Percentiles rank a stretch among this genome's conserved stretches.
These are phyloP conservation scores for Bonia amplexicaulis DNA, from an alignment of 176 grass and related monocot genomes.

Conservation along the genomic window DNA sequence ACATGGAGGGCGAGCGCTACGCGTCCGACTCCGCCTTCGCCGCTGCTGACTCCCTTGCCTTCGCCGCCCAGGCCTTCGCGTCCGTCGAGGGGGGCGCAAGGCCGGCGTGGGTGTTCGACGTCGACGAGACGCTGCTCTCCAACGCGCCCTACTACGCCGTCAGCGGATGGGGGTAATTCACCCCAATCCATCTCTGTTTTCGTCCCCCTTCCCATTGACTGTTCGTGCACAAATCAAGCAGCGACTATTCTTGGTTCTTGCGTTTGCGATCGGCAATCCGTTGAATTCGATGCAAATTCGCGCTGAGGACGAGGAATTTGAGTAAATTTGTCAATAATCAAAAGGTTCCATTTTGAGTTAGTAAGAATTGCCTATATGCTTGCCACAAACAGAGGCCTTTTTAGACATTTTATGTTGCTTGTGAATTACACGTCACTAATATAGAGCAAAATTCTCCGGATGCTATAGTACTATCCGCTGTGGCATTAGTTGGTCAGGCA, in stretches of 20 bases:
- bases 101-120: constrained; percentile 76
- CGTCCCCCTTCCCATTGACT: not conserved
- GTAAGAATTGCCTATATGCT: not conserved
- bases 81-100: constrained; percentile 17
- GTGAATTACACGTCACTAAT: not conserved
- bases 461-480: not conserved
- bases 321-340: not conserved
- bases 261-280: not conserved
- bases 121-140: constrained; percentile 85
- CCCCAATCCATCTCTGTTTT: not conserved
- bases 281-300: not conserved
- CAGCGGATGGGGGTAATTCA: constrained; percentile 62
- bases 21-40: constrained; percentile 58
- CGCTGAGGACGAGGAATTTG: not conserved
- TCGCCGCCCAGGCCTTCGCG: constrained; percentile 42
- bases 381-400: not conserved
- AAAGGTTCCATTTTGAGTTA: not conserved
- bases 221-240: not conserved
- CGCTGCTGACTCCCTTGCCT: constrained; percentile 48
- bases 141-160: constrained; percentile 66
- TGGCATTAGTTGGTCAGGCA: not conserved
- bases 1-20: constrained; percentile 74
- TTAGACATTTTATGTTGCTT: not conserved
- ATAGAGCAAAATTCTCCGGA: not conserved
- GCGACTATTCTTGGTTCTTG: not conserved